These are phyloP conservation scores for Nitzschia palea DNA, from an alignment of 108 stramenopile genomes.

Conservation along the genomic window DNA sequence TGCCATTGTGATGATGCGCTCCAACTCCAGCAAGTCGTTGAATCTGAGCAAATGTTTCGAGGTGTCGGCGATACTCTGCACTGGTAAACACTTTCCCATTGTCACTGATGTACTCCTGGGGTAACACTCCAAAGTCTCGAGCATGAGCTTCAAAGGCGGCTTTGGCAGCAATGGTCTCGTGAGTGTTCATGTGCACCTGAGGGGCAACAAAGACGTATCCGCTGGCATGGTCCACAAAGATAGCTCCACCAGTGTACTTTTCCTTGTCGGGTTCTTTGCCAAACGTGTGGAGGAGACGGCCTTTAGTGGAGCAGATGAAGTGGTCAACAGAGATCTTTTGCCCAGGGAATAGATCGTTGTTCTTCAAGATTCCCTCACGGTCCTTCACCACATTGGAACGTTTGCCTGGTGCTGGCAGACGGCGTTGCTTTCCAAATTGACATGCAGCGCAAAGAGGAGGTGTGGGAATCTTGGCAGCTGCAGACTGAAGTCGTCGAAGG, in stretches of 20 bases:
- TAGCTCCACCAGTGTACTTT: conserved; percentile 27
- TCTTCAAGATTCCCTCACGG: conserved; percentile 7
- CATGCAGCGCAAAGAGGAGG: conserved; percentile 27
- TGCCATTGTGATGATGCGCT: conserved; percentile 50
- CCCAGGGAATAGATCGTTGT: conserved; percentile 31
- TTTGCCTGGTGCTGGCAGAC: neutral
- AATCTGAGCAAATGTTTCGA: neutral
- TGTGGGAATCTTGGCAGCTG: neutral
- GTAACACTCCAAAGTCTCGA: conserved; percentile 1
- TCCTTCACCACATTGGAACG: neutral
- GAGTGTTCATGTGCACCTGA: conserved; percentile 25
- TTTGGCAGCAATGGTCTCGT: conserved; percentile 31
- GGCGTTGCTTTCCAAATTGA: conserved; percentile 22
- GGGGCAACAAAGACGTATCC: conserved; percentile 14
- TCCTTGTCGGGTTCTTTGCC: conserved; percentile 26
- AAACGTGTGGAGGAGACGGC: conserved; percentile 23
- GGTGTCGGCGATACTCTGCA: neutral
- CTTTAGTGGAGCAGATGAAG: conserved; percentile 18
- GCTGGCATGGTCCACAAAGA: conserved; percentile 40
- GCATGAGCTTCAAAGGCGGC: conserved; percentile 20
- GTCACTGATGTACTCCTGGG: no score
- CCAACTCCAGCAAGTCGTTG: no score
- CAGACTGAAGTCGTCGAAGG: neutral
- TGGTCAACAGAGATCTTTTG: conserved; percentile 43
- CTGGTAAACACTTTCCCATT: conserved; percentile 24